Base-by-base conservation (phyloP, 176 grass and related monocot genomes). In the Avena atlantica region DNA sequence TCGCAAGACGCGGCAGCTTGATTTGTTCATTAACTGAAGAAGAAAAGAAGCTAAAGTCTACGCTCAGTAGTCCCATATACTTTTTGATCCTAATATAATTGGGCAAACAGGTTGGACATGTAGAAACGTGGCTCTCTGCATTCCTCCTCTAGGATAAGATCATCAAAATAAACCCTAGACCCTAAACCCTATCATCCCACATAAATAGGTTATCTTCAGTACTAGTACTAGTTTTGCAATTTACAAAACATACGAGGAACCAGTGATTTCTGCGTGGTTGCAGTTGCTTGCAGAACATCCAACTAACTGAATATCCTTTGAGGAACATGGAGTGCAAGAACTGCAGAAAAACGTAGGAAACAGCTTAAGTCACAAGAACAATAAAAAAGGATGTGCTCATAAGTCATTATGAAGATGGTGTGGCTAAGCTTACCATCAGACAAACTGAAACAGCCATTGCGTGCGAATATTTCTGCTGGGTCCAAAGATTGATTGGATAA, bases 361-460 rank as follows among this genome's bases (percentile, higher is more conserved):
- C 20, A 64, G 57, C 61, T 84, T 83, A 76, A 89, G 84, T 65
- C 83, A 80, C 23, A 58, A 6, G 8, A 63, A 84, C 65, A 12
- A 74, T 56, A 24, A 29, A 65, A 63, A 62, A 27, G 78, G 27
- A 60, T 29, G 8, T 50, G 14, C 4, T 53, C 31, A 20, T 55
- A 63, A 57, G 53, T 17, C 53, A 56, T 56, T 14, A 45, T 78
- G 27, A 24, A 42, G 24, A 55, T 40, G 58, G 31, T 82, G 47
- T 78, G 80, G 2, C 53, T 58, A 63, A 79, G 50, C 62, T 88
- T 86, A 97, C 93, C 95, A 78, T 95, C 84, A 78, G 40, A 84
- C 81, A 93, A 58, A 78, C 65, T 74, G 74, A 91, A 94, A 88
- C 89, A 93, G 56, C 74, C 68, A 61, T 97, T 93, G 16, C 16